Evolutionary conservation across 495 filamentous ascomycete genomes (phyloP).

Genomic region (Neurospora tetraspora): DNA sequence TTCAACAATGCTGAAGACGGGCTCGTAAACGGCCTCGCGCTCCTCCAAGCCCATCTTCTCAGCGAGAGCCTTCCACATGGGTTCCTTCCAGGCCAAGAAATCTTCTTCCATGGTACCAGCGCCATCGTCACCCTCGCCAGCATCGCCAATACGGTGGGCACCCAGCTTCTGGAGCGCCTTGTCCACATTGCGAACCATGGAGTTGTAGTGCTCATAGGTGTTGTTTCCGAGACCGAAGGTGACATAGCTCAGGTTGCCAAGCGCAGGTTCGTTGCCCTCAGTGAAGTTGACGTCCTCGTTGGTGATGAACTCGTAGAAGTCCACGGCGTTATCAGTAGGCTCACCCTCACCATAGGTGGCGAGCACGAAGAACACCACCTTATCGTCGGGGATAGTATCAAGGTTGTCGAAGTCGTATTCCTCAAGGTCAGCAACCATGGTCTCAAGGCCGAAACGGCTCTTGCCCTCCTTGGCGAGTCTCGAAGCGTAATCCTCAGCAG

Average conservation of each 20-base stretch:
- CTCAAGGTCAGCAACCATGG: constrained; percentile 96
- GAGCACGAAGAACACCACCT: constrained; percentile 88
- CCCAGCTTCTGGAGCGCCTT: constrained; percentile 70
- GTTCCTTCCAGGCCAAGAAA: constrained; percentile 98
- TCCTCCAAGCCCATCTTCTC: constrained; percentile 83
- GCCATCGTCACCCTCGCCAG: constrained; percentile 95
- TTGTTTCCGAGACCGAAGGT: constrained; percentile 96
- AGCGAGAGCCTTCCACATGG: constrained; percentile 85
- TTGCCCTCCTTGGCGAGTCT: constrained; percentile 93
- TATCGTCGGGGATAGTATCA: constrained; percentile 78
- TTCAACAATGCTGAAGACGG: constrained; percentile 76
- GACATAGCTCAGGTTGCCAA: constrained; percentile 83
- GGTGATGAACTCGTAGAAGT: constrained; percentile 95
- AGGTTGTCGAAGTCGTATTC: constrained; percentile 97
- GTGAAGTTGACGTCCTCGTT: constrained; percentile 75
- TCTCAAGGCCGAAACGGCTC: constrained; percentile 91
- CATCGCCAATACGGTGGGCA: constrained; percentile 70
- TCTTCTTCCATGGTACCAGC: constrained; percentile 99
- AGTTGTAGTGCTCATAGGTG: constrained; percentile 99
- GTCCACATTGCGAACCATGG: constrained; percentile 89
- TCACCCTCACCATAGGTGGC: constrained; percentile 98
- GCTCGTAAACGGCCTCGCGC: constrained; percentile 92
- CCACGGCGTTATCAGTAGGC: constrained; percentile 96
- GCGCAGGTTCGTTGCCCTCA: constrained; percentile 63
- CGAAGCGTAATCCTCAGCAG: constrained; percentile 98